Evolutionary conservation across 176 grass and related monocot genomes (phyloP).

Genomic region (Sorghum bicolor): Sorghum_bicolor_NCBIv3 NC_012875.2:57068501-57069000

Average conservation of each 20-base stretch:
- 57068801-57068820: accelerated
- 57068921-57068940: too few relatives aligned
- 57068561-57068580: background rate
- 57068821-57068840: background rate
- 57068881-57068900: slow-evolving; percentile 3
- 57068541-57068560: slow-evolving; percentile 4
- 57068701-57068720: slow-evolving; percentile 1
- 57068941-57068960: background rate
- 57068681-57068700: background rate
- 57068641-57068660: slow-evolving; percentile 16
- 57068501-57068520: background rate
- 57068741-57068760: background rate
- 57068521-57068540: background rate
- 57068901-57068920: background rate
- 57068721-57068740: background rate
- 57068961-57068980: background rate
- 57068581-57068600: background rate
- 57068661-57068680: background rate
- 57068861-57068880: slow-evolving; percentile 2
- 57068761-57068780: background rate
- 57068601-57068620: background rate
- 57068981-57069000: slow-evolving; percentile 11
- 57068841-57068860: background rate
- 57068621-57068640: background rate
- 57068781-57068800: background rate